Evolutionary conservation across 2,329 filamentous ascomycete genomes (phyloP), one percentile per base, ranked within the genome.

Genomic region (Hysterium pulicare): DNA sequence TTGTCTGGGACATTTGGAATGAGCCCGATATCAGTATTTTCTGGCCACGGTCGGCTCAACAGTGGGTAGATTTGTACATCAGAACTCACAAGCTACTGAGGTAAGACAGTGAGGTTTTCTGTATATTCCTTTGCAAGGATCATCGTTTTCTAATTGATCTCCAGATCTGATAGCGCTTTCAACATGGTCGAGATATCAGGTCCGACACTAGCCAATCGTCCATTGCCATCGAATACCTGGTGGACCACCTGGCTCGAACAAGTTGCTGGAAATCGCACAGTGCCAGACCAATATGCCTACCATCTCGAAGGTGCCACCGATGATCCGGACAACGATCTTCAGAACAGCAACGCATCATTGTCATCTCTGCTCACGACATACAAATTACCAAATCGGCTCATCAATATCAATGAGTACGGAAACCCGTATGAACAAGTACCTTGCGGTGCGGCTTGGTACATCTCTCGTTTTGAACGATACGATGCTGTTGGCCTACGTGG

Each of bases 1-100:
- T 78, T 0, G 61, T 73, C 0, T 57, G 73, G 8, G 76, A 79
- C 39, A 69, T 77, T 26, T 79, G 76, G 76, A 79, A 79, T 42
- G 76, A 79, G 55, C 72, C 76, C 0, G 75, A 78, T 4, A 49
- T 48, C 8, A 33, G 9, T 3, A 57, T 53, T 34, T 76, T 73
- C 63, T 68, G 67, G 57, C 43, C 42, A 6, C 57, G 70, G 3
- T 35, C 46, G 1, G 61, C 64, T 47, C 21, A 58, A 10, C 72
- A 75, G 43, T 75, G 59, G 39, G 44, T 74, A 8, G 30, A 39
- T 33, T 53, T 71, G 32, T 74, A 67, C 54, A 57, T 58, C 19
- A 58, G 67, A 21, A 69, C 68, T 3, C 59, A 69, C 45, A 56
- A 66, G 19, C 48, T 61, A 4, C 50, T 74, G n/a, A 62, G 66